Base-by-base conservation (phyloP, 345 rosid species). In the Ailanthus altissimus region DNA sequence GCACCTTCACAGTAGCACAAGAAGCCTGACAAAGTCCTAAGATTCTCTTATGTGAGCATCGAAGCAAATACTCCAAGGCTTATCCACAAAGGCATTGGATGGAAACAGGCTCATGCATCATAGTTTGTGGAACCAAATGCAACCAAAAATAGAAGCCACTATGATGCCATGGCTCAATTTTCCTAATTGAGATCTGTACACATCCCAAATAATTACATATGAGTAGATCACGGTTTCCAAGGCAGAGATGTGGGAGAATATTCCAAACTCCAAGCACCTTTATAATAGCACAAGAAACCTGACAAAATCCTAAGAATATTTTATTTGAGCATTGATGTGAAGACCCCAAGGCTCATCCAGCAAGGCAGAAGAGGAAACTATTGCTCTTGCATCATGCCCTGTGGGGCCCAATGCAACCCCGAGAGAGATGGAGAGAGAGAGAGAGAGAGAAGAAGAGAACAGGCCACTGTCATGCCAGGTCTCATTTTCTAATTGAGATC, bases 21-120 rank as follows among this genome's bases (percentile, higher is more conserved):
- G 77, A 80, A 85, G 76, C 86, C 85, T 74, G 81, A 81, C 81
- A 84, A 83, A 73, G 85, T 80, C 83, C 86, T 70, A 72, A 40
- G 53, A 43, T 32, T 26, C 54, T 26, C 79, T 75, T n/a, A 74
- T 75, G 8, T 72, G 6, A 53, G 84, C 84, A 80, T 51, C 45
- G 51, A 32, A 20, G 60, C 47, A 15, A 56, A 54, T 42, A 40
- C 82, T 80, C 73, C 50, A 23, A 59, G 18, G 51, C 67, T 54
- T 53, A 50, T 47, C 8, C 5, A 20, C 60, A 4, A 36, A 43
- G 49, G 38, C 75, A 46, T 5, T 25, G 8, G 78, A 64, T 80
- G 69, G 58, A 64, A 59, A 59, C 26, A 76, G 75, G 46, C 77
- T 50, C 32, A 60, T 62, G 2, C 38, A 26, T 16, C 13, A 42